A percentile compares a stretch with the other conserved stretches of the same genome.
These are phyloP conservation scores for Chrysosporium keratinophilum DNA, from an alignment of 2,329 filamentous ascomycete genomes.

Conservation along the genomic window DNA sequence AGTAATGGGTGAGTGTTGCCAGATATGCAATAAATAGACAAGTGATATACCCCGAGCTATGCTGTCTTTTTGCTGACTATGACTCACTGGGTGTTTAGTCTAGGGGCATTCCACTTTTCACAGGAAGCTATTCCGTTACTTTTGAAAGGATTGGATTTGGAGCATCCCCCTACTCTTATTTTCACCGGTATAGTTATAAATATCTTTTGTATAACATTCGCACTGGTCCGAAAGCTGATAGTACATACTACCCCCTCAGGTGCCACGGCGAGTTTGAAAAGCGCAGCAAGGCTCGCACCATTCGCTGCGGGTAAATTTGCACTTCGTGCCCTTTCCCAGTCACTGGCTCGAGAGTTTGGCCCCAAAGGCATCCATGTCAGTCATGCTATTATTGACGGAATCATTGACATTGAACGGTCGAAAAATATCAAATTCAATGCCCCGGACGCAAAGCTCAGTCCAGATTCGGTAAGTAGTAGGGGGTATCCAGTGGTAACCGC, in stretches of 20 bases:
- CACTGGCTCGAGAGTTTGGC: conserved; percentile 70
- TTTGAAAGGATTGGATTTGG: conserved; percentile 46
- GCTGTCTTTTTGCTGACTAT: not conserved
- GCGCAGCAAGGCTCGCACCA: conserved; percentile 55
- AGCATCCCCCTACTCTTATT: conserved; percentile 65
- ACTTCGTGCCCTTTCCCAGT: conserved; percentile 61
- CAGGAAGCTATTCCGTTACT: conserved; percentile 61
- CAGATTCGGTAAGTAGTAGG: conserved; percentile 66
- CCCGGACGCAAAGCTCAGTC: conserved; percentile 58
- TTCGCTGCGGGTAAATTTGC: conserved; percentile 79
- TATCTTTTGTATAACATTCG: not conserved
- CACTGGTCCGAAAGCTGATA: not conserved
- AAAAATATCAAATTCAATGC: conserved; percentile 49
- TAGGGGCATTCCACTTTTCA: conserved; percentile 65
- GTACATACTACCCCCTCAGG: conserved; percentile 38
- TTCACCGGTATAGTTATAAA: conserved; percentile 47
- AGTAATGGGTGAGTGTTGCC: conserved; percentile 39
- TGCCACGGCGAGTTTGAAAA: conserved; percentile 68
- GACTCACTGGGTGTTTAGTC: not conserved
- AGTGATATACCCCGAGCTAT: not conserved
- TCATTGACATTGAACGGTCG: conserved; percentile 69
- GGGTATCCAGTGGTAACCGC: no score
- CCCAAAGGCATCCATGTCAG: conserved; percentile 75
- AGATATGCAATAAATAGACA: not conserved
- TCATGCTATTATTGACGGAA: conserved; percentile 72